phyloP scores from a whole-genome alignment of 1,284 basidiomycete genomes.

The Papiliotrema fonsecae region DNA sequence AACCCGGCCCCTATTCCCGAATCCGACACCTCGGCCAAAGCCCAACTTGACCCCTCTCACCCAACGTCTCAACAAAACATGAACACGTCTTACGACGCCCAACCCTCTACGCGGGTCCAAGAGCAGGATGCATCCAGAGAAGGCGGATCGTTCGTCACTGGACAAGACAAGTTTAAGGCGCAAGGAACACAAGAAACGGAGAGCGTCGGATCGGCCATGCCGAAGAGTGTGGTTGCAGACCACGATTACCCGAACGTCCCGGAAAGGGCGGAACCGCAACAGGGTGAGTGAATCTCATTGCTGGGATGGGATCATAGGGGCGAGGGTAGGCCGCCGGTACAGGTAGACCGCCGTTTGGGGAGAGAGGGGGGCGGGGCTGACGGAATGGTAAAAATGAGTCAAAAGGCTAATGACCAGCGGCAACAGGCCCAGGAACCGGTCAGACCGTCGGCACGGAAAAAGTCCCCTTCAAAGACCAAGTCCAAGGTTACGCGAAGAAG shows the following conservation, averaged over 20 bases:
- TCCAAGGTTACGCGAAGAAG: slow-evolving; percentile 42
- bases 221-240: slow-evolving; percentile 14
- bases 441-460: slow-evolving; percentile 17
- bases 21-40: neutral
- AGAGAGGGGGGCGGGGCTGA: neutral
- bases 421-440: slow-evolving; percentile 29
- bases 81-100: neutral
- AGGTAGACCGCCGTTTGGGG: neutral
- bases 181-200: neutral
- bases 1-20: neutral
- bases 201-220: neutral
- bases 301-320: neutral
- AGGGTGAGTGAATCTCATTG: slow-evolving; percentile 19
- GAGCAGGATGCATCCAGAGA: neutral
- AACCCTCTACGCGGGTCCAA: neutral
- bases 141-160: neutral
- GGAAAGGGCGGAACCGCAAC: slow-evolving; percentile 22
- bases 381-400: neutral
- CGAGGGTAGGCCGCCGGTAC: neutral
- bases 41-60: neutral
- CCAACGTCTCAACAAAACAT: neutral
- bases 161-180: neutral
- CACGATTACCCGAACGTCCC: slow-evolving; percentile 17
- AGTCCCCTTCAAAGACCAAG: slow-evolving; percentile 40
- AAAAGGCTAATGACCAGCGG: slow-evolving; percentile 13